A percentile compares a stretch with the other conserved stretches of the same genome.
Evolutionary conservation across 306 rosid genomes (phyloP).

Genomic region (Cotoneaster glaucophyllus): DNA sequence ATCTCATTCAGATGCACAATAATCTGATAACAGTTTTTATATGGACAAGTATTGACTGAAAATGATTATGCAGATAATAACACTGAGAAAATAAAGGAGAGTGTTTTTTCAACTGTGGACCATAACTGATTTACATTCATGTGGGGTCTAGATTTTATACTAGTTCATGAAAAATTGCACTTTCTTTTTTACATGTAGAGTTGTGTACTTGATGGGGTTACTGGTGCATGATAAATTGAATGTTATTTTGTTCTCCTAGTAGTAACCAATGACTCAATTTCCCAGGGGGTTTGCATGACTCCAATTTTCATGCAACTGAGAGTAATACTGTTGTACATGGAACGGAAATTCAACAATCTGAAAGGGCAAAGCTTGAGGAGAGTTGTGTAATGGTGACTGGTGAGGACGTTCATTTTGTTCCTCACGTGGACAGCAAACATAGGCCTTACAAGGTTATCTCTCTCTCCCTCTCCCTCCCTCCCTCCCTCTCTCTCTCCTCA

Average conservation of each 20-base stretch:
- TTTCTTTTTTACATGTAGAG: too few species aligned
- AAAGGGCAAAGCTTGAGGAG: conserved; percentile 45
- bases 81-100: not conserved
- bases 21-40: not conserved
- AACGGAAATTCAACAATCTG: conserved; percentile 22
- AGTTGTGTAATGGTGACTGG: conserved; percentile 60
- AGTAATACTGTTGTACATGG: conserved; percentile 23
- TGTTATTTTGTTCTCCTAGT: not conserved
- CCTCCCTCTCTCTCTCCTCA: too few species aligned
- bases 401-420: conserved; percentile 41
- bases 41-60: not conserved
- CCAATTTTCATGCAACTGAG: conserved; percentile 24
- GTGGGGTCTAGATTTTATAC: not conserved
- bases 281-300: conserved; percentile 29
- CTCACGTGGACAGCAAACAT: conserved; percentile 15
- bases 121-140: not conserved
- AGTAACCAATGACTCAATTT: conserved; percentile 14
- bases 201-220: not conserved
- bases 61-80: not conserved
- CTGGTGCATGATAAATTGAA: not conserved
- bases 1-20: not conserved
- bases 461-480: not conserved
- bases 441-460: conserved; percentile 50
- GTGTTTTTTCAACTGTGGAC: not conserved
- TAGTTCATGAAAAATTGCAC: not conserved